Base-by-base conservation (phyloP, 2,329 filamentous ascomycete genomes). In the Colletotrichum neosansevieriae region DNA sequence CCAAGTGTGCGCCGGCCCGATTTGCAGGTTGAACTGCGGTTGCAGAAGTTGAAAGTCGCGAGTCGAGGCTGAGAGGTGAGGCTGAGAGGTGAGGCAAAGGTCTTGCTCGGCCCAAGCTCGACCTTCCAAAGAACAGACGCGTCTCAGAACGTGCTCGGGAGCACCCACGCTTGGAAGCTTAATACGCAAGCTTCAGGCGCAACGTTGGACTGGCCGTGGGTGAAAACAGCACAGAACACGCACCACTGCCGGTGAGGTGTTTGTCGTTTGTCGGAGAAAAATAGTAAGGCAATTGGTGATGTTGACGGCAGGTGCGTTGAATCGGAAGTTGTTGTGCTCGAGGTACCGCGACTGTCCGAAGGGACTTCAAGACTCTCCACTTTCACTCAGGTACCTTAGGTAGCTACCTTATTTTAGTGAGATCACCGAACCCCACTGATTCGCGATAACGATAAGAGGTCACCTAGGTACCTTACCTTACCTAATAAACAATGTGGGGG, bases 321-420 rank as follows among this genome's bases (percentile, higher is more conserved):
- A 63, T 64, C 60, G 45, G 54, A 68, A 63, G 68, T 60, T 70
- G 65, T 70, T 69, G 65, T 70, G 64, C 51, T 29, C 29, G 3
- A 29, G 29, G 29, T 64, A 70, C 47, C 64, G 68, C 65, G 68
- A 64, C 68, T 50, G 32, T n/a, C 67, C 58, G 47, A 45, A 60
- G 21, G 58, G 36, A 50, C 15, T 40, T 38, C 32, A n/a, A 42
- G 5, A 38, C 24, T 44, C 58, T 44, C 58, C 58, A 60, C 58
- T 42, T 42, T 45, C 21, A 42, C 3, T 21, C 21, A 21, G 34
- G 47, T 44, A 58, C 59, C 54, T 24, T 61, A 49, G 49, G 21
- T 21, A n/a, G n/a, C n/a, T 21, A 60, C 47, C 54, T 50, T 60
- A 65, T 4, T 24, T 24, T n/a, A 47, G 47, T 65, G 60, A 58